These are phyloP conservation scores for Rachicladosporium sp. DNA, from an alignment of 2,329 filamentous ascomycete genomes.

Conservation along the genomic window DNA sequence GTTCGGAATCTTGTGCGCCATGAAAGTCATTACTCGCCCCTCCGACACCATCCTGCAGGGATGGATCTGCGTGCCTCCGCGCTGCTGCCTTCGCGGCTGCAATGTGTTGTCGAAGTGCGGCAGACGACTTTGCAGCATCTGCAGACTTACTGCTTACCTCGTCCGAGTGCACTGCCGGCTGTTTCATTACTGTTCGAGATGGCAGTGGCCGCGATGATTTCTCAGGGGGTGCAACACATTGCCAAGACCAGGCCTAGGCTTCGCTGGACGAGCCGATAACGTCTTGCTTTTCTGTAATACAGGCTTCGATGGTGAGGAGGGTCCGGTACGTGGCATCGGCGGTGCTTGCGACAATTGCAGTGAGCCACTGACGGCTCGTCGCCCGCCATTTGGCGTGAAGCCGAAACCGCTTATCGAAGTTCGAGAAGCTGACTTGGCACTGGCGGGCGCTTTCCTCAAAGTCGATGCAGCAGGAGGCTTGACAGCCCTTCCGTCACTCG, in stretches of 20 bases:
- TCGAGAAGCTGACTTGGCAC: constrained; percentile 20
- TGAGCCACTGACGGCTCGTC: constrained; percentile 14
- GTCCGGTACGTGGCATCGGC: neutral
- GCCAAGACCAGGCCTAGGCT: constrained; percentile 20
- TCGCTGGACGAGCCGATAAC: constrained; percentile 20
- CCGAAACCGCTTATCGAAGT: constrained; percentile 15
- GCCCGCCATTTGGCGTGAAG: constrained; percentile 11
- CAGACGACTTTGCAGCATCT: constrained; percentile 44
- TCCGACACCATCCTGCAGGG: constrained; percentile 6
- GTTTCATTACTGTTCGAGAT: neutral
- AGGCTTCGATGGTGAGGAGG: constrained; percentile 11
- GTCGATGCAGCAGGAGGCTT: constrained; percentile 23
- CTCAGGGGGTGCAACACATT: constrained; percentile 19
- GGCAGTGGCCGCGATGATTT: constrained; percentile 11
- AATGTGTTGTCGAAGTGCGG: constrained; percentile 76
- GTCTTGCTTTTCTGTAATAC: constrained; percentile 23
- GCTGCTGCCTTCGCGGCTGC: constrained; percentile 79
- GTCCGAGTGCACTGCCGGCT: neutral
- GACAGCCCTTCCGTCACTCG: constrained; percentile 29
- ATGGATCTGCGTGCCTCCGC: constrained; percentile 23
- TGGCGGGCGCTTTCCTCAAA: constrained; percentile 19
- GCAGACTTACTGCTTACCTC: neutral
- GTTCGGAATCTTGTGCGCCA: constrained; percentile 45
- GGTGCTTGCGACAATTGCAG: neutral
- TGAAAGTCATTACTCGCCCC: constrained; percentile 1